Conservation (phyloP, 768 basidiomycete species). For the Hortiboletus flavorubellus region DNA sequence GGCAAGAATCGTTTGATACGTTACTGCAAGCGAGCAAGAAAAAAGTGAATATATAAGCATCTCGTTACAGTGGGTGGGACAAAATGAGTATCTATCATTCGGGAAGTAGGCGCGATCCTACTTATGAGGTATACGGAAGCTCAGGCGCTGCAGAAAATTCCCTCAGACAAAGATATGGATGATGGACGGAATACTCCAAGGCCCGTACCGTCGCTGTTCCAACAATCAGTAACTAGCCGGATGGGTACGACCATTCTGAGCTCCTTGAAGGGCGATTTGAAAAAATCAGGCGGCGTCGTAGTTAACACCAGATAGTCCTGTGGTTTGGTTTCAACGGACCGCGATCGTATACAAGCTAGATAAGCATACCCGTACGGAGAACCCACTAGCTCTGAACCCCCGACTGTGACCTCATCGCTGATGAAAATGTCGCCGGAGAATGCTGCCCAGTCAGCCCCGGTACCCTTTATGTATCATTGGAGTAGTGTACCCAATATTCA, state of each 20-base stretch:
- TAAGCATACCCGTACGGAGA: slow-evolving; percentile 54
- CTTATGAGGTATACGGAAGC: slow-evolving; percentile 1
- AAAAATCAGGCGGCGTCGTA: slow-evolving; percentile 53
- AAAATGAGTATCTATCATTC: background rate
- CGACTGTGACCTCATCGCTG: slow-evolving; percentile 43
- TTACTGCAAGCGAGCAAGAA: background rate
- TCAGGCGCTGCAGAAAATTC: slow-evolving; percentile 18
- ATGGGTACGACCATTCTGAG: slow-evolving; percentile 62
- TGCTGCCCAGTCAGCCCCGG: slow-evolving; percentile 57
- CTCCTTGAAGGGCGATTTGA: slow-evolving; percentile 54
- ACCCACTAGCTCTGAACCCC: slow-evolving; percentile 65
- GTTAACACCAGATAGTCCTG: slow-evolving; percentile 68
- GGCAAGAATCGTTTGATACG: background rate
- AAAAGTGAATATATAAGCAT: background rate
- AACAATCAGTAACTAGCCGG: slow-evolving; percentile 61
- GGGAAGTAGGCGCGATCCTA: background rate
- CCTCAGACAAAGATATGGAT: slow-evolving; percentile 22
- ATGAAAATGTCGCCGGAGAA: slow-evolving; percentile 64
- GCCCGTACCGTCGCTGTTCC: slow-evolving; percentile 37
- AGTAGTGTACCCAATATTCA: background rate
- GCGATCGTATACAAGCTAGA: background rate
- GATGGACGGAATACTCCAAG: slow-evolving; percentile 9
- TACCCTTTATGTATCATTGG: slow-evolving; percentile 42
- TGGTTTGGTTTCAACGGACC: background rate
- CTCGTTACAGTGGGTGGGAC: background rate